These are phyloP conservation scores for Hypoxylon sp. DNA, from an alignment of 2,329 filamentous ascomycete species.

Conservation along the genomic window DNA sequence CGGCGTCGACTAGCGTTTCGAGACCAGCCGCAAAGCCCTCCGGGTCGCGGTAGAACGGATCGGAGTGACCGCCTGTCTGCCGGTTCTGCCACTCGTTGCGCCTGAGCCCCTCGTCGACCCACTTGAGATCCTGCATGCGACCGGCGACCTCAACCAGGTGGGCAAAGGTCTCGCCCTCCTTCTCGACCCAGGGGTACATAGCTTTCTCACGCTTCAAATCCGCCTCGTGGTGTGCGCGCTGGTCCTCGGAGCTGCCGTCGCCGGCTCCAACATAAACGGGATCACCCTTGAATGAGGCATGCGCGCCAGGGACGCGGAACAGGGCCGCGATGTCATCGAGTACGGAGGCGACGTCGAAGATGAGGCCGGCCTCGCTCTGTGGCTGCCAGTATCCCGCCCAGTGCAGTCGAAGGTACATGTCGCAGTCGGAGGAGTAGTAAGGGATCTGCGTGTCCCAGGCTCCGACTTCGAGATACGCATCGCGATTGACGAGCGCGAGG, in stretches of 20 bases:
- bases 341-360: constrained; percentile 58
- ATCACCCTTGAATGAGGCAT: constrained; percentile 52
- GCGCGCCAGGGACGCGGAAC: constrained; percentile 55
- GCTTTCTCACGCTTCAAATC: constrained; percentile 49
- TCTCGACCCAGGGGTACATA: constrained; percentile 50
- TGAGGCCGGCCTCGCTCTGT: constrained; percentile 55
- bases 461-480: constrained; percentile 57
- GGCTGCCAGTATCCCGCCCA: constrained; percentile 58
- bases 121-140: constrained; percentile 51
- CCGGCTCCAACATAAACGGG: constrained; percentile 47
- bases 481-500: constrained; percentile 62
- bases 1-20: constrained; percentile 53
- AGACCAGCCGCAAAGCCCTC: constrained; percentile 54
- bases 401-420: constrained; percentile 59
- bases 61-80: constrained; percentile 58
- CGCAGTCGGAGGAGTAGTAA: constrained; percentile 61
- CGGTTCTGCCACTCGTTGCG: constrained; percentile 57
- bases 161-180: constrained; percentile 54
- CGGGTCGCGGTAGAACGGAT: constrained; percentile 59
- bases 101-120: constrained; percentile 37
- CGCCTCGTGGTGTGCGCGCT: constrained; percentile 45
- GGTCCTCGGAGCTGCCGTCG: constrained; percentile 20
- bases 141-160: constrained; percentile 52
- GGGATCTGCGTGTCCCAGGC: constrained; percentile 65
- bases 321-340: constrained; percentile 59